phyloP scores from a whole-genome alignment of 2,329 filamentous ascomycete genomes.

The Aspergillus sp. region DNA sequence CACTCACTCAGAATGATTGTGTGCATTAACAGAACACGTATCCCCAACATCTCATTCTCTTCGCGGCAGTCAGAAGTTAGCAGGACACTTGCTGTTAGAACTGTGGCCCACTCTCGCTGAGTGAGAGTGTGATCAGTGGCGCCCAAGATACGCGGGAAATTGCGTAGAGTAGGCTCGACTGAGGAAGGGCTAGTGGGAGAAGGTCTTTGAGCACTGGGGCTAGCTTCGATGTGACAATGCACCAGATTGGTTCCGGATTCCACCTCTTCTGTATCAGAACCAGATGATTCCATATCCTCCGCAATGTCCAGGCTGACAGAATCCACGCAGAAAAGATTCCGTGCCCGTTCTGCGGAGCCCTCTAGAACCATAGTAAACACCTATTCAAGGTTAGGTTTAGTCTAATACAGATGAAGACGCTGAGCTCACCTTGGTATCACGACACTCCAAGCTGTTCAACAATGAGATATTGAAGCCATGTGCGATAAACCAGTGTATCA shows the following conservation, averaged over 20 bases:
- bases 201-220: neutral
- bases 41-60: neutral
- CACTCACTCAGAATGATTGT: conserved; percentile 23
- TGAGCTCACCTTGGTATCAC: conserved; percentile 61
- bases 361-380: conserved; percentile 26
- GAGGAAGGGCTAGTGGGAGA: neutral
- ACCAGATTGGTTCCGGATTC: neutral
- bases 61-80: neutral
- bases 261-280: neutral
- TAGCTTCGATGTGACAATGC: neutral
- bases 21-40: conserved; percentile 25
- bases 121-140: conserved; percentile 11
- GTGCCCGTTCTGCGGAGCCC: conserved; percentile 9
- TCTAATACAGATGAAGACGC: neutral
- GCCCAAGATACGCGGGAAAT: neutral
- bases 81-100: conserved; percentile 23
- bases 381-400: conserved; percentile 10
- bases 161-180: neutral
- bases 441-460: conserved; percentile 64
- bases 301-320: neutral
- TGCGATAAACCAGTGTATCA: conserved; percentile 59
- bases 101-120: conserved; percentile 24
- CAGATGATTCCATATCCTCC: neutral
- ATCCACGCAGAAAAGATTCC: neutral
- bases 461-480: conserved; percentile 64